These are phyloP conservation scores for Gossypioides kirkii DNA, from an alignment of 345 rosid genomes.

Conservation along the genomic window DNA sequence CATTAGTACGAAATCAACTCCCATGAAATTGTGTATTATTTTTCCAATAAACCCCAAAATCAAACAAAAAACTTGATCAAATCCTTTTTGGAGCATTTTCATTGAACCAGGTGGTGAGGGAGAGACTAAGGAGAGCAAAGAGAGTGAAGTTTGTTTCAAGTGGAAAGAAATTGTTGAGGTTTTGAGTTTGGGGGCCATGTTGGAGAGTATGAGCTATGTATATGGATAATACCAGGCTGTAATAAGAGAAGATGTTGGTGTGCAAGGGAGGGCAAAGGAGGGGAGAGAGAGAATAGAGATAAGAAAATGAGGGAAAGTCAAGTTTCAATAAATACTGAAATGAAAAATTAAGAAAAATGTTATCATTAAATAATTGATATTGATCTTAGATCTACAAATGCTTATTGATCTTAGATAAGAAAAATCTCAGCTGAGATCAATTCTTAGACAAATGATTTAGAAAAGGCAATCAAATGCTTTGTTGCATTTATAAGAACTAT, in stretches of 20 bases:
- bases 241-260: neutral
- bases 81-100: neutral
- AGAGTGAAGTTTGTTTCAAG: neutral
- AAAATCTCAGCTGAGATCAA: neutral
- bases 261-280: neutral
- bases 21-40: neutral
- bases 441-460: neutral
- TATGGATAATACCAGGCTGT: neutral
- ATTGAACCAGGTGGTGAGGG: neutral
- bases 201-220: neutral
- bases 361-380: neutral
- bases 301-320: neutral
- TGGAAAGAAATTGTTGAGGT: neutral
- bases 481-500: neutral
- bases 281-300: neutral
- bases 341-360: neutral
- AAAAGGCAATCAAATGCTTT: neutral
- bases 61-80: neutral
- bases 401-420: neutral
- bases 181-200: neutral
- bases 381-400: neutral
- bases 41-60: neutral
- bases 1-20: neutral
- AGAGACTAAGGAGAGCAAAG: neutral
- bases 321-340: neutral